Evolutionary conservation across 2,329 filamentous ascomycete species (phyloP).

Genomic region (Colletotrichum musicola): DNA sequence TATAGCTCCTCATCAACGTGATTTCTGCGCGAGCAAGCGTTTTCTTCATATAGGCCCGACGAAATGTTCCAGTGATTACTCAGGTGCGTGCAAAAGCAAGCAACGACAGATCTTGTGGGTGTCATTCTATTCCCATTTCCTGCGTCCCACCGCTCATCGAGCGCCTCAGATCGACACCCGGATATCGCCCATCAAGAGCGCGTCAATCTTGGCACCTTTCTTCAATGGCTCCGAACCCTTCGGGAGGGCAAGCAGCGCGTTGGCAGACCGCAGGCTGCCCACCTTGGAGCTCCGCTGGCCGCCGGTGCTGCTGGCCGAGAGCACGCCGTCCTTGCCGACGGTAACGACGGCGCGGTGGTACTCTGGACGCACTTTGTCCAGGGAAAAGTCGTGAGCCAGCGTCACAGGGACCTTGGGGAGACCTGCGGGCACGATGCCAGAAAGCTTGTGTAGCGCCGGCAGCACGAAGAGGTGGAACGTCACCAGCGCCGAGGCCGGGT

Average conservation of each 20-base stretch:
- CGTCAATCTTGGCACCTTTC: slow-evolving; percentile 80
- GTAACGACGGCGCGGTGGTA: slow-evolving; percentile 88
- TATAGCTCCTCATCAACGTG: slow-evolving; percentile 37
- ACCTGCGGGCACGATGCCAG: slow-evolving; percentile 76
- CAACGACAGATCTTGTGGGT: too few relatives aligned
- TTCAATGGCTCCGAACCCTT: slow-evolving; percentile 71
- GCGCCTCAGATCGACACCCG: slow-evolving; percentile 39
- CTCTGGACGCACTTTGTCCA: slow-evolving; percentile 83
- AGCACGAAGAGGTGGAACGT: slow-evolving; percentile 96
- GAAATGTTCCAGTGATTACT: too few relatives aligned
- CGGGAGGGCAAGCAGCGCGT: slow-evolving; percentile 85
- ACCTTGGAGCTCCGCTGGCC: slow-evolving; percentile 91
- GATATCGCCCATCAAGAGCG: slow-evolving; percentile 78
- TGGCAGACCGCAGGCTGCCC: slow-evolving; percentile 88
- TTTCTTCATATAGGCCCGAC: neutral
- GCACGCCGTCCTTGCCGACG: slow-evolving; percentile 72
- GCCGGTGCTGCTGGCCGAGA: slow-evolving; percentile 86
- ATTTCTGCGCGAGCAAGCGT: slow-evolving; percentile 21
- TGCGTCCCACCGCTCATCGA: neutral
- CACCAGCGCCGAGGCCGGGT: slow-evolving; percentile 92
- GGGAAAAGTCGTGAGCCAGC: slow-evolving; percentile 77
- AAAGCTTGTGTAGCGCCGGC: slow-evolving; percentile 82
- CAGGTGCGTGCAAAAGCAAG: too few relatives aligned
- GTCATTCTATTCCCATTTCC: too few relatives aligned
- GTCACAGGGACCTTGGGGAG: slow-evolving; percentile 79